phyloP scores from a whole-genome alignment of 805 yeast species.

The Cyberlindnera petersonii region DNA sequence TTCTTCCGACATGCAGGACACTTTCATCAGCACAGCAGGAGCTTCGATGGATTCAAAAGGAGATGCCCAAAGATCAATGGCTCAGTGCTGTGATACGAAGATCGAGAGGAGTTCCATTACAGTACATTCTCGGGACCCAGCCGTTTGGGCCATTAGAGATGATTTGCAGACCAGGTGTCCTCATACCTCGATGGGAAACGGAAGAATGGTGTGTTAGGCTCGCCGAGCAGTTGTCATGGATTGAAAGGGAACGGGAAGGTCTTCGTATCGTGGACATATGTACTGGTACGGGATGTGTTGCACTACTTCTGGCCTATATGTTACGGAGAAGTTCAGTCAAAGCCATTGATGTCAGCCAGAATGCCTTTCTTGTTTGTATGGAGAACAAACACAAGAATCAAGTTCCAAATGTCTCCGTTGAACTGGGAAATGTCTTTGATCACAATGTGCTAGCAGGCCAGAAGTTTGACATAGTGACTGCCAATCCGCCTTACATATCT shows the following conservation, averaged over 20 bases:
- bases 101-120: conserved; percentile 61
- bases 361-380: conserved; percentile 49
- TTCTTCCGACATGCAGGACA: conserved; percentile 21
- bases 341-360: conserved; percentile 55
- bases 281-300: conserved; percentile 87
- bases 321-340: conserved; percentile 25
- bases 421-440: conserved; percentile 10
- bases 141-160: conserved; percentile 77
- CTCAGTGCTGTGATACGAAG: conserved; percentile 50
- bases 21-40: conserved; percentile 48
- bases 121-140: conserved; percentile 79
- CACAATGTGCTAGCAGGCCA: conserved; percentile 1
- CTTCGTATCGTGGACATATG: conserved; percentile 61
- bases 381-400: conserved; percentile 35
- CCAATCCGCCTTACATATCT: conserved; percentile 93
- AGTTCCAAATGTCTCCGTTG: conserved; percentile 10
- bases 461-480: conserved; percentile 50
- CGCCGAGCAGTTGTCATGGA: conserved; percentile 18
- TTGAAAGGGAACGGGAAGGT: not conserved
- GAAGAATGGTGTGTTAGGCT: conserved; percentile 77
- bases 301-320: conserved; percentile 44
- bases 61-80: conserved; percentile 49
- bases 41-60: conserved; percentile 58
- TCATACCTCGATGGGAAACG: conserved; percentile 94
- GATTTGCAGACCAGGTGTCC: conserved; percentile 55